Base-by-base conservation (phyloP, 1,139 yeast genomes). In the Suhomyces wounanorum region DNA sequence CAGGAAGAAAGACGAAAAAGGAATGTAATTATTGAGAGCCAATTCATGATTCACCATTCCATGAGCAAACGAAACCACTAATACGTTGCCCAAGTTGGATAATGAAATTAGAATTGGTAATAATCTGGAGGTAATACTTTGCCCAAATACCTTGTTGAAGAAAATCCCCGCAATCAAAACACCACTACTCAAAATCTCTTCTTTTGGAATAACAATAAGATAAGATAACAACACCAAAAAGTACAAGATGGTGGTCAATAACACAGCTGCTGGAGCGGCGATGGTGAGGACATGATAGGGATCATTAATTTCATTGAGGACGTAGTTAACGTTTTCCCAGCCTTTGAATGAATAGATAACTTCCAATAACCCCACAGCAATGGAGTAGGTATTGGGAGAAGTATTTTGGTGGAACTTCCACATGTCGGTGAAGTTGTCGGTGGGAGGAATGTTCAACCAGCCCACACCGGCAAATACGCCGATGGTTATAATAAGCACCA, bases 11-110 rank as follows among this genome's bases (percentile, higher is more conserved):
- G 65, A 65, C 8, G 91, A 81, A 61, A 83, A 85, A 28, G 96
- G 96, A 41, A 88, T 64, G 53, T 86, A 80, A 55, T 87, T 87
- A 62, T 85, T 91, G 55, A 82, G 77, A 13, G 89, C 94, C 51
- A 87, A 72, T 59, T 87, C 91, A 62, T 85, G 90, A 58, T 87
- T 83, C 52, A 87, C 86, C 59, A 90, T 77, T 18, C 90, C 88
- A 63, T 87, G 95, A 1, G 94, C 86, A 63, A 83, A 88, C 33
- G 87, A 83, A 36, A 87, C 95, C 42, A 88, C 84, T 67, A 87
- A 72, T 28, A 88, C 94, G 61, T 88, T 88, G 33, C 96, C 96
- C 43, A 87, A 69, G 26, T 90, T 89, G 55, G 89, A 83, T 38
- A 87, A 70, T 1, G 92, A 89, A 41, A 88, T 89, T 55, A 87